These are phyloP conservation scores for Castanea sativa DNA, from an alignment of 306 rosid species.

Conservation along the genomic window DNA sequence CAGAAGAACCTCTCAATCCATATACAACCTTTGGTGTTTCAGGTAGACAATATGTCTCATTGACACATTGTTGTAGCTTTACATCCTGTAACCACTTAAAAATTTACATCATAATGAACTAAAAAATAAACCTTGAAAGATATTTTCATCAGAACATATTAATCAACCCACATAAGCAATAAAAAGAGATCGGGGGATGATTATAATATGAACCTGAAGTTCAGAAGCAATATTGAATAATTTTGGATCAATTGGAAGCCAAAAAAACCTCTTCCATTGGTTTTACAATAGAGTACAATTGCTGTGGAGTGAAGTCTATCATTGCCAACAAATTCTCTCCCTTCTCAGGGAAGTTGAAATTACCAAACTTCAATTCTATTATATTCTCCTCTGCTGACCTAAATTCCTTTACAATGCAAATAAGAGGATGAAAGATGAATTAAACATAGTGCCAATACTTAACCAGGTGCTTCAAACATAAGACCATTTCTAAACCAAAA, in stretches of 20 bases:
- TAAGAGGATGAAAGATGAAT: neutral
- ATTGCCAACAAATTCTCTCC: constrained; percentile 14
- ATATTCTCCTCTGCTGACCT: neutral
- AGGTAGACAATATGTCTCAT: constrained; percentile 20
- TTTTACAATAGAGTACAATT: constrained; percentile 10
- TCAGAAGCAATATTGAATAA: neutral
- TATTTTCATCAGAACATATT: neutral
- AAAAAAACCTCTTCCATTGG: constrained; percentile 20
- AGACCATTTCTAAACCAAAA: neutral
- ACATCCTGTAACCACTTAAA: constrained; percentile 2
- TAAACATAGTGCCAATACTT: neutral
- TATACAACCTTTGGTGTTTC: constrained; percentile 16
- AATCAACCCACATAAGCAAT: neutral
- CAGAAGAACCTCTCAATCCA: constrained; percentile 21
- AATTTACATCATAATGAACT: neutral
- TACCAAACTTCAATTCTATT: constrained; percentile 16
- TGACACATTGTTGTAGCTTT: constrained; percentile 5
- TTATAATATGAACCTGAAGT: neutral
- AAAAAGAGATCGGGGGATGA: neutral
- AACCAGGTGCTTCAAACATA: neutral
- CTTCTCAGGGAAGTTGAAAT: constrained; percentile 2
- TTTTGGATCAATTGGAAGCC: constrained; percentile 18
- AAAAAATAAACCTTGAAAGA: neutral
- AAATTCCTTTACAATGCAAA: constrained; percentile 7
- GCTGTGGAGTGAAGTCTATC: constrained; percentile 15